Percentiles rank a stretch among this genome's conserved stretches.
phyloP scores from a whole-genome alignment of 176 grass and related monocot genomes.

The Oryza nivara region DNA sequence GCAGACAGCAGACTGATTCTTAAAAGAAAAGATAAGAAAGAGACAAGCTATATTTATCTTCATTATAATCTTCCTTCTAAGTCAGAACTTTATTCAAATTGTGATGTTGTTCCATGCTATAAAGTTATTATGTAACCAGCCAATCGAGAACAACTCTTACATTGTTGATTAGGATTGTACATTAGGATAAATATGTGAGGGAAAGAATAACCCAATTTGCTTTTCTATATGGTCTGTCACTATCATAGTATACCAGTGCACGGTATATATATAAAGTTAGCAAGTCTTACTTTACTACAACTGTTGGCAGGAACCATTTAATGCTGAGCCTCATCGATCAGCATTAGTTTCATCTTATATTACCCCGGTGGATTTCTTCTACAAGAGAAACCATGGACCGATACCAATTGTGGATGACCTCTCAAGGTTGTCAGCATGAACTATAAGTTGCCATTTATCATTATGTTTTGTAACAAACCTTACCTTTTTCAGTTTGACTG shows the following conservation, averaged over 20 bases:
- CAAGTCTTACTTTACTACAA: neutral
- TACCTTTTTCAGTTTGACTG: neutral
- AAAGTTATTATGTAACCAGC: neutral
- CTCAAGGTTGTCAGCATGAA: slow-evolving; percentile 51
- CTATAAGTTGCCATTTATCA: neutral
- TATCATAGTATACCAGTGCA: neutral
- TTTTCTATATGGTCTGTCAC: neutral
- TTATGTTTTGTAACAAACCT: slow-evolving; percentile 16
- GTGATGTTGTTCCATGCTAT: neutral
- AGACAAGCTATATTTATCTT: neutral
- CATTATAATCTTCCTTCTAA: neutral
- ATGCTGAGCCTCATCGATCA: slow-evolving; percentile 84
- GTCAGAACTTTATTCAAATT: neutral
- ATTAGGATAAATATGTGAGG: neutral
- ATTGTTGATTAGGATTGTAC: neutral
- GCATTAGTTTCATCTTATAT: slow-evolving; percentile 74
- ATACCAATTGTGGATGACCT: slow-evolving; percentile 87
- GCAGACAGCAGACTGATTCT: neutral
- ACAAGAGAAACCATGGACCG: slow-evolving; percentile 98
- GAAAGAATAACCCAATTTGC: neutral
- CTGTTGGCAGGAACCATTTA: slow-evolving; percentile 86
- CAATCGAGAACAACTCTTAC: neutral
- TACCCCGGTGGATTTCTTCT: slow-evolving; percentile 91
- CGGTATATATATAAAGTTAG: neutral
- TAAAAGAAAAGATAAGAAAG: slow-evolving; percentile 13